Percentiles rank a stretch among this genome's conserved stretches.
These are phyloP conservation scores for Beauveria bassiana DNA, from an alignment of 2,329 filamentous ascomycete genomes.

Conservation along the genomic window DNA sequence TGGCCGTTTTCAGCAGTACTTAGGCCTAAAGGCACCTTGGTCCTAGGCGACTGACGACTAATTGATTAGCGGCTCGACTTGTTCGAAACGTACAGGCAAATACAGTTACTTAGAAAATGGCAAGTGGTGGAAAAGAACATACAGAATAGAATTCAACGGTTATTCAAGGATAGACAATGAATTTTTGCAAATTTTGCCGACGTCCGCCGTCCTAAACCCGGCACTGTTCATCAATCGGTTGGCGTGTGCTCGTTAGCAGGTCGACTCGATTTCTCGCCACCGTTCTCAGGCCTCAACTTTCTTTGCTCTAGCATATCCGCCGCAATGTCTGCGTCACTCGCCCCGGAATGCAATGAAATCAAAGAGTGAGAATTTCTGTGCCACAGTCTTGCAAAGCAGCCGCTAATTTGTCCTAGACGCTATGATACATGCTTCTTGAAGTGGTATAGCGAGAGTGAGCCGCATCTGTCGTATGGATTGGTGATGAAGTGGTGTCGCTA, in stretches of 20 bases:
- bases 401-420: slow-evolving; percentile 45
- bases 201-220: not conserved
- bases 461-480: slow-evolving; percentile 9
- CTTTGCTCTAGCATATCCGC: slow-evolving; percentile 10
- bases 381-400: not conserved
- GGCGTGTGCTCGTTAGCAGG: not conserved
- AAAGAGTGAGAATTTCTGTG: slow-evolving; percentile 64
- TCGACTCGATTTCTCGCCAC: slow-evolving; percentile 12
- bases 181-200: not conserved
- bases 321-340: slow-evolving; percentile 85
- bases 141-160: not conserved
- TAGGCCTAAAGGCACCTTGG: not conserved
- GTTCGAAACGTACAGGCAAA: not conserved
- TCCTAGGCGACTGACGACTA: not conserved
- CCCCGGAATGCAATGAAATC: slow-evolving; percentile 87
- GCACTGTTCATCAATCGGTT: not conserved
- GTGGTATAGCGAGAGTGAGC: slow-evolving; percentile 97
- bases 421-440: slow-evolving; percentile 98
- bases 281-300: not conserved
- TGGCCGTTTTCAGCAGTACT: not conserved
- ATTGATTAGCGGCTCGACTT: slow-evolving; percentile 5
- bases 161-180: no score
- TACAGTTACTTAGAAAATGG: not conserved
- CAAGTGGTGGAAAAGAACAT: not conserved
- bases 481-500: slow-evolving; percentile 7